phyloP scores from a whole-genome alignment of 75 land plant genomes.

The Pinus tabuliformis region DNA sequence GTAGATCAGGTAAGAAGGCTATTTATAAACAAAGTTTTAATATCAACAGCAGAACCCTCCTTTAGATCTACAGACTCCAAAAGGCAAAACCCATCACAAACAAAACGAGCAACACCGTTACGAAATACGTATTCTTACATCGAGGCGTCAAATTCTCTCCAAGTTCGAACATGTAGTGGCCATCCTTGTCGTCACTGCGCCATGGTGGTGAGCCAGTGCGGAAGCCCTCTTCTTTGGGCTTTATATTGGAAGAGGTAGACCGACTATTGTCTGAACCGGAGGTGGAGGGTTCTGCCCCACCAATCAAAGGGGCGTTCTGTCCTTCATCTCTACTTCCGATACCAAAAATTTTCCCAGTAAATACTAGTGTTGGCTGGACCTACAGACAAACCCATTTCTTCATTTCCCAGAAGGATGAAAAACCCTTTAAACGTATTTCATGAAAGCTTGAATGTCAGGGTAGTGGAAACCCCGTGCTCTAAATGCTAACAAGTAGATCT shows the following conservation, averaged over 20 bases:
- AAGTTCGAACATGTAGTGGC: no score
- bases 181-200: slow-evolving; percentile 47
- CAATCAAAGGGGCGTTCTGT: background rate
- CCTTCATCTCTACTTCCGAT: slow-evolving; percentile 35
- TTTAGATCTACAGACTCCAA: background rate
- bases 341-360: slow-evolving; percentile 24
- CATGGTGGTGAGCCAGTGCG: slow-evolving; percentile 78
- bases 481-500: slow-evolving; percentile 24
- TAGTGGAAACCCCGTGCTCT: background rate
- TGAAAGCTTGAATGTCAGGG: no score
- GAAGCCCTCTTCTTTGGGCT: slow-evolving; percentile 29
- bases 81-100: background rate
- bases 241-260: slow-evolving; percentile 8
- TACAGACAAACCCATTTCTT: slow-evolving; percentile 61
- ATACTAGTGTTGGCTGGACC: slow-evolving; percentile 61
- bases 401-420: slow-evolving; percentile 21
- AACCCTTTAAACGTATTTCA: background rate
- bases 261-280: slow-evolving; percentile 17
- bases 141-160: slow-evolving; percentile 17
- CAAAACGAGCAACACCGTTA: background rate
- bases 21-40: background rate
- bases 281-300: slow-evolving; percentile 14
- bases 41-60: background rate
- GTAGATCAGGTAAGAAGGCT: no score
- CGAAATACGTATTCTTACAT: slow-evolving; percentile 65